Conservation (phyloP, 129 eudicot species). For the Apium graveolens region DNA sequence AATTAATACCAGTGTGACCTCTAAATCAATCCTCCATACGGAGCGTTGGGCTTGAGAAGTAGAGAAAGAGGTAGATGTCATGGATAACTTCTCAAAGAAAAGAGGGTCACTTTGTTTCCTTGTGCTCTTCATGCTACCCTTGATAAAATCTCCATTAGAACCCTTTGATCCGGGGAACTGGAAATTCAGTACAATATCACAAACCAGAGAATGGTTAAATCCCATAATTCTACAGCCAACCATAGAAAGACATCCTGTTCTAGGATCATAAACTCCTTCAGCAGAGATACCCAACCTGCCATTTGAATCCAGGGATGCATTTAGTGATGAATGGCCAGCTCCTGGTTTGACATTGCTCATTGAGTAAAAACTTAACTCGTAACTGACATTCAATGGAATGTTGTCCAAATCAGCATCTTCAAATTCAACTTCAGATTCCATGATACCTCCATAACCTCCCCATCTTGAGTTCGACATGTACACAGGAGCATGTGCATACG, state of each 20-base stretch:
- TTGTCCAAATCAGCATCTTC: slow-evolving; percentile 20
- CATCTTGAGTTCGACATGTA: background rate
- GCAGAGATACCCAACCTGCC: slow-evolving; percentile 35
- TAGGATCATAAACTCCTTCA: slow-evolving; percentile 63
- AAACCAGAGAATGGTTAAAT: slow-evolving; percentile 23
- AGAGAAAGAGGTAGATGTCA: slow-evolving; percentile 23
- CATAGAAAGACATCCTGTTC: slow-evolving; percentile 57
- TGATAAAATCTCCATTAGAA: slow-evolving; percentile 11
- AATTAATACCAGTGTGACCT: slow-evolving; percentile 60
- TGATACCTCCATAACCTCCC: background rate
- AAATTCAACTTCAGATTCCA: background rate
- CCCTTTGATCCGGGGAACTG: slow-evolving; percentile 31
- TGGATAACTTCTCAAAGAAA: slow-evolving; percentile 35
- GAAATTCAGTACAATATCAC: slow-evolving; percentile 52
- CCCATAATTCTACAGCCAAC: slow-evolving; percentile 51
- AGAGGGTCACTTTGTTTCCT: slow-evolving; percentile 35
- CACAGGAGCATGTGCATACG: background rate
- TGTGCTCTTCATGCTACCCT: slow-evolving; percentile 62
- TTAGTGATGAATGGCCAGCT: slow-evolving; percentile 16
- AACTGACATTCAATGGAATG: slow-evolving; percentile 40
- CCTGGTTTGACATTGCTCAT: background rate
- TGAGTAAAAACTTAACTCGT: slow-evolving; percentile 24
- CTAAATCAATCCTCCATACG: slow-evolving; percentile 71
- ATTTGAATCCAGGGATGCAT: slow-evolving; percentile 9
- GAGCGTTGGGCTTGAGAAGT: slow-evolving; percentile 15